Base-by-base conservation (phyloP, 345 rosid genomes). In the Conringia planisiliqua region DNA sequence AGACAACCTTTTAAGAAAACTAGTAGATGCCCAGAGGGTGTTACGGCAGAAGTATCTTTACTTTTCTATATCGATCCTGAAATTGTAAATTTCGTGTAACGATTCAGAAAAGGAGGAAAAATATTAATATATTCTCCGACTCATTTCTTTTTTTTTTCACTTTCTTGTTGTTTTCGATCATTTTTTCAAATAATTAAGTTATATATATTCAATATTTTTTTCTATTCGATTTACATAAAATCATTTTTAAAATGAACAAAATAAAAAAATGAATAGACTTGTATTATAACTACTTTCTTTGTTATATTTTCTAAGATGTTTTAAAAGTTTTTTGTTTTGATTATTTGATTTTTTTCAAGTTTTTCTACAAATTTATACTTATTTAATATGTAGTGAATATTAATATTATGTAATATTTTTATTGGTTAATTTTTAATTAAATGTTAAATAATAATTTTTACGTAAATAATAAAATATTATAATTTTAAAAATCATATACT, bases 1-100 rank as follows among this genome's bases (percentile, higher is more conserved):
- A 62, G 70, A 26, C 70, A 76, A 57, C 70, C 44, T 62, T 70
- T 52, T 1, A 50, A 54, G 20, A 38, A 54, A 68, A 40, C 22
- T 35, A 69, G 71, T 63, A 54, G 47, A 76, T 62, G 57, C 11
- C 42, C 54, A 12, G 59, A 69, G 54, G 71, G 54, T 70, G 66
- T 70, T 56, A 35, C 12, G 54, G 75, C 59, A 26, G 9, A 62
- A 35, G 43, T 62, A 43, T 70, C 63, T 62, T 22, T 26, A 33
- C 63, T 44, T 40, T 29, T 69, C 74, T 76, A 40, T 10, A 52
- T 77, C 67, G 71, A 55, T 8, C 64, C 71, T 58, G 40, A 63
- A 70, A 70, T 43, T 76, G 80, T 77, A 77, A 76, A 63, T 55
- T 77, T 77, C 71, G 76, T 70, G 80, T 76, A 70, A 70, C 71